Conservation (phyloP, 106 monocot genomes). For the Acorus gramineus region DNA sequence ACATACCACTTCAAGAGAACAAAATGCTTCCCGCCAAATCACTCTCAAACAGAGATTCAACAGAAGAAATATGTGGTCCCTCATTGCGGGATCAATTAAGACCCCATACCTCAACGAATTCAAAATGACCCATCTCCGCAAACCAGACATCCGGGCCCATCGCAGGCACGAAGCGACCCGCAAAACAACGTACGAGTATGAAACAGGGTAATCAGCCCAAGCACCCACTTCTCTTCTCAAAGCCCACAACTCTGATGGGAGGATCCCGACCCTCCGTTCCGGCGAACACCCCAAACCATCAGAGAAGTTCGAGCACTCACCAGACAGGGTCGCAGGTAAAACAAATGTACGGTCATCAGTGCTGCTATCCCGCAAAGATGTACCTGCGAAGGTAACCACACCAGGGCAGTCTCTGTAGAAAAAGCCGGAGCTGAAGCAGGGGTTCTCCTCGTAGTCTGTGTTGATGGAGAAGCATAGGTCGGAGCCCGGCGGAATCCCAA, state of each 20-base stretch:
- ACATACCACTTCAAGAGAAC: constrained; percentile 17
- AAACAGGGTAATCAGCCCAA: constrained; percentile 39
- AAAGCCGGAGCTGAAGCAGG: constrained; percentile 20
- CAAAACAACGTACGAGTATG: constrained; percentile 44
- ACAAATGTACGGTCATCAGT: constrained; percentile 26
- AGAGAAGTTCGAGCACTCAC: constrained; percentile 54
- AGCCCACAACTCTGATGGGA: constrained; percentile 72
- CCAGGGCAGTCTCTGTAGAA: constrained; percentile 77
- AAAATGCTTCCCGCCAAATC: constrained; percentile 35
- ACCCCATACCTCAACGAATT: constrained; percentile 57
- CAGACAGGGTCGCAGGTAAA: constrained; percentile 43
- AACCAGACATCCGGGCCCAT: constrained; percentile 7
- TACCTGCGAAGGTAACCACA: constrained; percentile 34
- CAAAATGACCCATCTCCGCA: constrained; percentile 59
- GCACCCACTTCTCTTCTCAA: constrained; percentile 43
- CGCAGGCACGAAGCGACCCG: constrained; percentile 19
- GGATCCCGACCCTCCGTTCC: constrained; percentile 11
- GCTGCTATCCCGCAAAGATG: constrained; percentile 10
- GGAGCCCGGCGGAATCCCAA: constrained; percentile 13
- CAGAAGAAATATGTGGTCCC: constrained; percentile 66
- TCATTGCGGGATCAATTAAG: constrained; percentile 50
- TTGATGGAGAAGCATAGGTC: constrained; percentile 81
- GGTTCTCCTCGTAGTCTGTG: constrained; percentile 9
- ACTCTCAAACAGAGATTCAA: constrained; percentile 69
- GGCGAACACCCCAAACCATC: not conserved